Percentiles rank a stretch among this genome's conserved stretches.
phyloP scores from a whole-genome alignment of 441 rosid species.

The Gossypium lobatum region DNA sequence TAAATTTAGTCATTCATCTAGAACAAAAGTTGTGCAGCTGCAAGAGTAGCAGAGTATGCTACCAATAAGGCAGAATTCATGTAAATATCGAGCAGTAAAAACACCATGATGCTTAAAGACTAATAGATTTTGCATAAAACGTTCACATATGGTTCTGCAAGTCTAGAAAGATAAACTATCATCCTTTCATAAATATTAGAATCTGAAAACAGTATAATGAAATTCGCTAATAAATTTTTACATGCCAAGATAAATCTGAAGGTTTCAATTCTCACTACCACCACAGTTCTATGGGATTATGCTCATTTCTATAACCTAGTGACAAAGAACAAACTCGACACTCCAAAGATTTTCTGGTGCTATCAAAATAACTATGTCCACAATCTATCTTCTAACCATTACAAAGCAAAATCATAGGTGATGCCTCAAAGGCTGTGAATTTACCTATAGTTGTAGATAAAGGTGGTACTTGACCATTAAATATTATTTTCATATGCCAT shows the following conservation, averaged over 20 bases:
- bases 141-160: background rate
- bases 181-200: background rate
- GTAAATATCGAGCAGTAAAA: background rate
- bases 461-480: no score
- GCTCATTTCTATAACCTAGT: background rate
- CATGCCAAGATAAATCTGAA: background rate
- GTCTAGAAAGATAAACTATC: background rate
- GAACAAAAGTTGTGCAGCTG: background rate
- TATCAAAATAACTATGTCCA: background rate
- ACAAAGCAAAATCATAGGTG: background rate
- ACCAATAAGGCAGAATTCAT: background rate
- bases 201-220: background rate
- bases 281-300: background rate
- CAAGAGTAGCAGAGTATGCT: background rate
- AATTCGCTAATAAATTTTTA: background rate
- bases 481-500: background rate
- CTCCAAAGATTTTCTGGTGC: background rate
- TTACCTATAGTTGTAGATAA: no score
- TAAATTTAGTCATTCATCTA: background rate
- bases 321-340: background rate
- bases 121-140: background rate
- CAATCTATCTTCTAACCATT: background rate
- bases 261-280: background rate
- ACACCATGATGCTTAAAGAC: background rate
- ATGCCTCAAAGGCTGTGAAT: no score